Conservation (phyloP, 2,329 filamentous ascomycete genomes). For the Phialemoniopsis sp. region DNA sequence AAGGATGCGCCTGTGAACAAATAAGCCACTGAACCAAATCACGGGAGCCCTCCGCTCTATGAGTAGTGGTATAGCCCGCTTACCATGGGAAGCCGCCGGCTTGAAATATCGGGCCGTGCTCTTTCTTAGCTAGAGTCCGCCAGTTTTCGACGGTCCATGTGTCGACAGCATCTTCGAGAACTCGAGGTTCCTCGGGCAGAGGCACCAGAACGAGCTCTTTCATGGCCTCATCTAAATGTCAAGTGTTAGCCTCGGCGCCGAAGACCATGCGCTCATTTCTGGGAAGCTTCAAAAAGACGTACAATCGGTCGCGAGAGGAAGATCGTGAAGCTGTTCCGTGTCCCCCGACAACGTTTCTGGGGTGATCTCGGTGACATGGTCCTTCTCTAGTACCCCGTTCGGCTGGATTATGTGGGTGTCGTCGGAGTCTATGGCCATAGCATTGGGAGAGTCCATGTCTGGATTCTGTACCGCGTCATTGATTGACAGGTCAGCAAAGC, state of each 20-base stretch:
- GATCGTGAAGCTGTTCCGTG: constrained; percentile 35
- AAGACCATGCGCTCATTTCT: background rate
- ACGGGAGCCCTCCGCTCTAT: too few relatives aligned
- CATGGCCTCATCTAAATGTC: constrained; percentile 70
- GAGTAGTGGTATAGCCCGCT: constrained; percentile 25
- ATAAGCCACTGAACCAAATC: constrained; percentile 12
- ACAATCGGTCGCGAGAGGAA: constrained; percentile 50
- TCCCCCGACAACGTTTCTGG: constrained; percentile 47
- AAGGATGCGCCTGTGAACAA: constrained; percentile 69
- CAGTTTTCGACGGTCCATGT: constrained; percentile 90
- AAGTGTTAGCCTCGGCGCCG: constrained; percentile 17
- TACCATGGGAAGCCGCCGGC: constrained; percentile 86
- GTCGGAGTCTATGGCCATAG: constrained; percentile 51
- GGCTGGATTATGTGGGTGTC: constrained; percentile 42
- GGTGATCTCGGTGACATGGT: constrained; percentile 49
- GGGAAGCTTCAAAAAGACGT: constrained; percentile 19
- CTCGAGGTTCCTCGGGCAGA: constrained; percentile 71
- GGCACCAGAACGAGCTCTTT: constrained; percentile 73
- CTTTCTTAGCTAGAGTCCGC: constrained; percentile 70
- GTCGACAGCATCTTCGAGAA: constrained; percentile 67
- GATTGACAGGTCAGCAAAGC: constrained; percentile 12
- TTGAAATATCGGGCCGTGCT: constrained; percentile 84
- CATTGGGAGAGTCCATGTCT: constrained; percentile 46
- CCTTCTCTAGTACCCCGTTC: constrained; percentile 40
- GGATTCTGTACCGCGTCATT: constrained; percentile 38